Evolutionary conservation across 768 basidiomycete species (phyloP).

Genomic region (Scleroderma citrinum): DNA sequence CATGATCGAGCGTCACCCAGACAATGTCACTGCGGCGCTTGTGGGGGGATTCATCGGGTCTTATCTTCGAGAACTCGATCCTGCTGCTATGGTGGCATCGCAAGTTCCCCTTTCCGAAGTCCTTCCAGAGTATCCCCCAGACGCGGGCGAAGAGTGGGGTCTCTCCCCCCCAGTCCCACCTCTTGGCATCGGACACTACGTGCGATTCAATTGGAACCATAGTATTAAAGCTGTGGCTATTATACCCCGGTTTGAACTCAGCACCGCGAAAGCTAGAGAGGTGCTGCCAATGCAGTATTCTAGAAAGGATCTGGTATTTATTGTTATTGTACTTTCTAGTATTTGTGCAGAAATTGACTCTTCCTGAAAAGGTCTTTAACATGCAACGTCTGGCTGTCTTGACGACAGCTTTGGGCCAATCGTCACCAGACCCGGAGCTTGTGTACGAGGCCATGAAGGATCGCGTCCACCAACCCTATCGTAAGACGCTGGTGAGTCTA

Average conservation of each 20-base stretch:
- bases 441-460: slow-evolving; percentile 99
- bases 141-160: slow-evolving; percentile 92
- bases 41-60: slow-evolving; percentile 96
- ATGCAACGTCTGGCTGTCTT: slow-evolving; percentile 93
- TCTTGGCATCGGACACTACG: slow-evolving; percentile 86
- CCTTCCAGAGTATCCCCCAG: slow-evolving; percentile 89
- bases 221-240: slow-evolving; percentile 90
- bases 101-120: slow-evolving; percentile 94
- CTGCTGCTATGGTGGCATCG: slow-evolving; percentile 72
- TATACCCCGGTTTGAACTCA: slow-evolving; percentile 92
- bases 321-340: slow-evolving; percentile 1
- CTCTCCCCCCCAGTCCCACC: slow-evolving; percentile 84
- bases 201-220: slow-evolving; percentile 81
- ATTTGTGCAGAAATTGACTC: slow-evolving; percentile 1
- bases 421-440: slow-evolving; percentile 90
- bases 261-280: slow-evolving; percentile 89
- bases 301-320: slow-evolving; percentile 82
- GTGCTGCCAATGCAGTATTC: slow-evolving; percentile 84
- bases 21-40: slow-evolving; percentile 97
- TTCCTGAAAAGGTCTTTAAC: slow-evolving; percentile 80
- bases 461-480: slow-evolving; percentile 94
- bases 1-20: slow-evolving; percentile 99
- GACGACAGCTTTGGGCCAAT: slow-evolving; percentile 86
- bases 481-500: slow-evolving; percentile 68
- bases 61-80: slow-evolving; percentile 87